Base-by-base conservation (phyloP, 345 rosid genomes). In the Capsella bursapastoris region DNA sequence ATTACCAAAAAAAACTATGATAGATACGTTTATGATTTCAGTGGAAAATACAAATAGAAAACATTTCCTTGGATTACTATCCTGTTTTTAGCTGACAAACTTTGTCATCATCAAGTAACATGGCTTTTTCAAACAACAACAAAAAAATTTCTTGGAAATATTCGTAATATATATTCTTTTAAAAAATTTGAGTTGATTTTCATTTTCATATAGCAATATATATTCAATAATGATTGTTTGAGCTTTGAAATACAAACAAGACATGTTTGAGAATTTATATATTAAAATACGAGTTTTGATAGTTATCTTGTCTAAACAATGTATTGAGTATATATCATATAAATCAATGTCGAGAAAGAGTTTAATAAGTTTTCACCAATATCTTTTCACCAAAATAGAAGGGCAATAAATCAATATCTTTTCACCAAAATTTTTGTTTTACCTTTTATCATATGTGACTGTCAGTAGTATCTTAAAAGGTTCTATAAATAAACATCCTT, bases 381-480 rank as follows among this genome's bases (percentile, higher is more conserved):
- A 16, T 16, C 18, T 16, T 16, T 16, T 16, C 18, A 16, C 18
- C 18, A 16, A 16, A 16, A 16, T 16, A 16, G 18, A 16, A 16
- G 18, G 18, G 18, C 18, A 16, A 16, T 16, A 16, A 16, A 16
- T 16, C 18, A 16, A 16, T 16, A 16, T 16, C 18, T 16, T 16
- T 16, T 16, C 35, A 56, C 51, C 37, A 4, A 63, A 34, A 6
- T 0, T 22, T 22, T 22, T 22, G 25, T 22, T 22, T 65, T 56
- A 73, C 60, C 64, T 45, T 64, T 56, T 56, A 45, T 35, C 50
- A 47, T 45, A 37, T 50, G 44, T 58, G 27, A 48, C 59, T 65
- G 66, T 66, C 59, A 59, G 25, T 22, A 22, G 11, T 70, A 59
- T 70, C 67, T 57, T 47, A 57, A 47, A 67, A 56, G 28, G 65